Evolutionary conservation across 1,139 yeast species (phyloP).

Genomic region (Suhomyces yuchorum): DNA sequence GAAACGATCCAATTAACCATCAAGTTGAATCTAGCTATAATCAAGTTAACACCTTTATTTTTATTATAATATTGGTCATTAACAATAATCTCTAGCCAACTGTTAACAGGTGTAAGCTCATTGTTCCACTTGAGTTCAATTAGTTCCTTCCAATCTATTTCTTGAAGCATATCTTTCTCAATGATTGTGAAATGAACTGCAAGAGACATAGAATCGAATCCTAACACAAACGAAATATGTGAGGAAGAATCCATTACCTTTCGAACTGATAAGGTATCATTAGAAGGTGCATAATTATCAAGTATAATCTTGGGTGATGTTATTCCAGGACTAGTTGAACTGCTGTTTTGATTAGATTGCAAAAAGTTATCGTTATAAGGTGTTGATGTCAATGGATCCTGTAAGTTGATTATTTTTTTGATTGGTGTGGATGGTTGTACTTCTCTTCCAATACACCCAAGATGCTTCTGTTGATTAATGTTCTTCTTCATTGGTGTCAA

Average conservation of each 20-base stretch:
- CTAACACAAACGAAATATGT: conserved; percentile 81
- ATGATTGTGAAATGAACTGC: conserved; percentile 84
- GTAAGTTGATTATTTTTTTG: conserved; percentile 2
- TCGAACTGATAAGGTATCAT: conserved; percentile 35
- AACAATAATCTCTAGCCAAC: conserved; percentile 81
- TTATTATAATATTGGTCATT: conserved; percentile 53
- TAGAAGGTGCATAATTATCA: conserved; percentile 38
- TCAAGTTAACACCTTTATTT: conserved; percentile 75
- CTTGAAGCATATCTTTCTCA: conserved; percentile 80
- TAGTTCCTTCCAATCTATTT: conserved; percentile 90
- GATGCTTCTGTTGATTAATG: neutral
- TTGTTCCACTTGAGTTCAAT: conserved; percentile 76
- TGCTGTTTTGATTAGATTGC: conserved; percentile 13
- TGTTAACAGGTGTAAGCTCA: conserved; percentile 68
- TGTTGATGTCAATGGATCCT: conserved; percentile 19
- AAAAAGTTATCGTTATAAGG: conserved; percentile 17
- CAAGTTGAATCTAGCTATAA: conserved; percentile 84
- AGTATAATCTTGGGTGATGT: conserved; percentile 39
- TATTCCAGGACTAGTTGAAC: conserved; percentile 19
- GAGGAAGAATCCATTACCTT: conserved; percentile 38
- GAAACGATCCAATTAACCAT: conserved; percentile 93
- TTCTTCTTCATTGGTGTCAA: conserved; percentile 27
- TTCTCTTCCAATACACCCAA: neutral
- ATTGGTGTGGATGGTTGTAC: conserved; percentile 9
- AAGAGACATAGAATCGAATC: conserved; percentile 63